phyloP scores from a whole-genome alignment of 345 rosid genomes.

The Syzygium jambos region DNA sequence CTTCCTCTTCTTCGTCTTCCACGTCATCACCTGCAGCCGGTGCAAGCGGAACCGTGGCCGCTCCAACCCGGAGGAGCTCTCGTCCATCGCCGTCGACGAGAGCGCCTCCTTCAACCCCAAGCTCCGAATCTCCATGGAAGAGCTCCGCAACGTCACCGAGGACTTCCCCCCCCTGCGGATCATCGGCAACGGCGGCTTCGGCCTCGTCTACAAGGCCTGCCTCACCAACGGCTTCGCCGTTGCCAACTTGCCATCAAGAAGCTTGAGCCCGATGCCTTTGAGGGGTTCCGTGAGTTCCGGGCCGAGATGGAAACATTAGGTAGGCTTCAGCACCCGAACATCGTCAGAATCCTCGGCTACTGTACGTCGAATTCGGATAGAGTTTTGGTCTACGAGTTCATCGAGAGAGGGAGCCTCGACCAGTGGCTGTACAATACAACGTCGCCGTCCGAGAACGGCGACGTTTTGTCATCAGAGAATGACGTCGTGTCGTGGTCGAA shows the following conservation, averaged over 20 bases:
- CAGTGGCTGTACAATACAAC: constrained; percentile 49
- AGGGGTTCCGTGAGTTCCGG: constrained; percentile 74
- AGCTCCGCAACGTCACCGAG: constrained; percentile 42
- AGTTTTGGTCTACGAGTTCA: constrained; percentile 65
- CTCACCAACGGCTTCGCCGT: constrained; percentile 50
- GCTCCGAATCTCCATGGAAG: constrained; percentile 55
- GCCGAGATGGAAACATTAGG: constrained; percentile 85
- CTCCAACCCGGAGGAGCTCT: too few relatives aligned
- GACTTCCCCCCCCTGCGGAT: constrained; percentile 58
- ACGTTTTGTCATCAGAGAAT: not conserved
- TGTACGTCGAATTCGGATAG: constrained; percentile 60
- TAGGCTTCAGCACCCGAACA: constrained; percentile 43
- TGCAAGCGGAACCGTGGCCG: not conserved
- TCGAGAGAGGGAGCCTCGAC: constrained; percentile 68
- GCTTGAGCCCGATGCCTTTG: constrained; percentile 70
- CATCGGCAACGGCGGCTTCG: constrained; percentile 89
- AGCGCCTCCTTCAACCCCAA: constrained; percentile 54
- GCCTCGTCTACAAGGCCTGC: constrained; percentile 57
- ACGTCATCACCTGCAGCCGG: constrained; percentile 14
- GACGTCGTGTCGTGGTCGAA: not conserved
- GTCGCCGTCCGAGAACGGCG: not conserved
- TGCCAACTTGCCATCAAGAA: constrained; percentile 71
- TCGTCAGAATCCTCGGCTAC: constrained; percentile 68
- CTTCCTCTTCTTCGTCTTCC: constrained; percentile 10
- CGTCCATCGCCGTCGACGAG: constrained; percentile 3